Evolutionary conservation across 768 basidiomycete species (phyloP), one percentile per base, ranked within the genome.

Genomic region (Collybia sordida): DNA sequence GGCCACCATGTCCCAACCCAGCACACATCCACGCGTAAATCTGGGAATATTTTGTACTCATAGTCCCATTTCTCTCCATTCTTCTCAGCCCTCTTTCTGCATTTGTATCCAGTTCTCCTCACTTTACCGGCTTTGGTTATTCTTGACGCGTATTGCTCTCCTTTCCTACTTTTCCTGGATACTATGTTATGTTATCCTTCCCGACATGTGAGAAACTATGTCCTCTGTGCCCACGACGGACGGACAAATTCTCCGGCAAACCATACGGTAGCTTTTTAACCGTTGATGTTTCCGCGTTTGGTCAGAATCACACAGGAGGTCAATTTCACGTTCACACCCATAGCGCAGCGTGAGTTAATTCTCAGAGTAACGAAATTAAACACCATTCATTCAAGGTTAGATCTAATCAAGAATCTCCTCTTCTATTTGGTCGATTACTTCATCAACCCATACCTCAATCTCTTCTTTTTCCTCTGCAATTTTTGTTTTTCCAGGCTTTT

Each of bases 401-500:
- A 48, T 47, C 60, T 71, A 72, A 53, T 86, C 85, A 23, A 82
- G 71, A 19, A 86, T 70, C 62, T 80, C 83, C 70, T 96, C 93
- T 71, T 96, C 93, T 36, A 79, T 82, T 74, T 97, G 93, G 58
- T 97, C 92, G 60, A 95, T 82, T 36, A 96, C 82, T 65, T 96
- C 93, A 60, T 96, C 94, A 47, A 95, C 72, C 90, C 91, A 93
- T 47, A 96, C 90, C 68, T 94, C 92, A 47, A 94, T 93, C 71
- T 90, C 90, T 69, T 94, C 92, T 66, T 89, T 89, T 52, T 77
- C 84, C 5, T 70, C 71, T 56, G 59, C 56, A 1, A 52, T 55
- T 18, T 40, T 51, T 7, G 27, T 25, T 35, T 57, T 53, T 6
- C 52, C 54, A 43, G 47, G 49, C 21, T 49, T 51, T n/a, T 51